Evolutionary conservation across 352 stramenopile species (phyloP), one percentile per base, ranked within the genome.

Genomic region (Phytopythium helicoides): DNA sequence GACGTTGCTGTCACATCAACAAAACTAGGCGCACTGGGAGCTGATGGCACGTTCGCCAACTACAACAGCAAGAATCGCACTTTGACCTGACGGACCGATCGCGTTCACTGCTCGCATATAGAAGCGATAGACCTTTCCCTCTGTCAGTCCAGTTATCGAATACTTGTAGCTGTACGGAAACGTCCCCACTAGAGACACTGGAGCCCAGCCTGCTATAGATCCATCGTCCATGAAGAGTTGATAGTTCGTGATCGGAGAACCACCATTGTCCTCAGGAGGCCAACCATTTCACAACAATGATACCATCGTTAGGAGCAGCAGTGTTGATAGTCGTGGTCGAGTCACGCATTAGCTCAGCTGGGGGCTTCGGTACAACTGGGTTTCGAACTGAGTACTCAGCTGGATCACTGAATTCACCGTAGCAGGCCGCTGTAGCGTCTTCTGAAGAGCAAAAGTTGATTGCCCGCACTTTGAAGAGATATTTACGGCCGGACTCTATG

Each of bases 401-500:
- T 0, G 92, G 73, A 3, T 81, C 62, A 35, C 89, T 98, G 55
- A 98, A 98, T 15, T 71, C 64, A 3, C 93, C 93, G 51, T 89
- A 89, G 61, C 95, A 98, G 9, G 91, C 77, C 0, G 76, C 71
- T 31, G 71, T 80, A 0, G 62, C 28, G 38, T 96, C 78, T 14
- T 82, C 64, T 0, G 85, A 80, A 18, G 81, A 73, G 62, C 94
- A 98, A 49, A 98, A 97, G 62, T 98, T 99, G 31, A 98, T 68
- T 7, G 96, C 96, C 26, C 94, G 87, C 5, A 97, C 92, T 61
- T 96, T 90, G 62, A 98, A 98, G 21, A 79, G 65, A 66, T 98
- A 99, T 51, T 94, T 84, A 34, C 85, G 87, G 2, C 90, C 91
- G 1, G 83, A 87, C 42, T 98, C 90, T 34, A 99, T 81, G 41